Percentiles rank a stretch among this genome's conserved stretches.
Evolutionary conservation across 768 basidiomycete genomes (phyloP).

Genomic region (Pisolithus microcarpus): DNA sequence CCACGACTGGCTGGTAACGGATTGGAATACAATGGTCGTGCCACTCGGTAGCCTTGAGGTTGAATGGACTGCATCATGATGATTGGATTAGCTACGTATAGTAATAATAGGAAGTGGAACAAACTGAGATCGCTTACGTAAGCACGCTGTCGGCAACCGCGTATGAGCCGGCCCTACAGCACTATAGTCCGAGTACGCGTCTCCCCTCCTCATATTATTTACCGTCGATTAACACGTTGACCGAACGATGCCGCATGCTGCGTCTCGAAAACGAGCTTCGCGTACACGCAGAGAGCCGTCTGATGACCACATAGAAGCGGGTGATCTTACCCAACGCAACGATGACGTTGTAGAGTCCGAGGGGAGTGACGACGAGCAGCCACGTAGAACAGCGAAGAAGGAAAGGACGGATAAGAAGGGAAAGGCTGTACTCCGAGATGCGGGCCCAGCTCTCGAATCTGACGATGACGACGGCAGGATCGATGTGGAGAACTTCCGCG

Average conservation of each 20-base stretch:
- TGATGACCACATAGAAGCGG: conserved; percentile 55
- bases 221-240: neutral
- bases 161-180: conserved; percentile 24
- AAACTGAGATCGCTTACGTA: too few relatives aligned
- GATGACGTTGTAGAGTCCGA: conserved; percentile 32
- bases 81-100: too few relatives aligned
- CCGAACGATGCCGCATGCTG: conserved; percentile 23
- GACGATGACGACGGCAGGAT: conserved; percentile 47
- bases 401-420: conserved; percentile 25
- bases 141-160: conserved; percentile 5
- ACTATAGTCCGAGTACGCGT: neutral
- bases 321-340: conserved; percentile 30
- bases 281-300: conserved; percentile 40
- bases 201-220: neutral
- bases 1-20: too few relatives aligned
- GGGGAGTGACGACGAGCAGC: conserved; percentile 32
- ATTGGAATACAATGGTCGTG: too few relatives aligned
- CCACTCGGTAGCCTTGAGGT: too few relatives aligned
- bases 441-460: conserved; percentile 22
- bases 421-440: conserved; percentile 15
- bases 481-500: conserved; percentile 52
- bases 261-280: conserved; percentile 32
- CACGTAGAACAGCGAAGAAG: conserved; percentile 27
- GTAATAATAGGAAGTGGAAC: too few relatives aligned
- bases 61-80: too few relatives aligned